Percentiles rank a stretch among this genome's conserved stretches.
These are phyloP conservation scores for Trametes elegans DNA, from an alignment of 768 basidiomycete genomes.

Conservation along the genomic window DNA sequence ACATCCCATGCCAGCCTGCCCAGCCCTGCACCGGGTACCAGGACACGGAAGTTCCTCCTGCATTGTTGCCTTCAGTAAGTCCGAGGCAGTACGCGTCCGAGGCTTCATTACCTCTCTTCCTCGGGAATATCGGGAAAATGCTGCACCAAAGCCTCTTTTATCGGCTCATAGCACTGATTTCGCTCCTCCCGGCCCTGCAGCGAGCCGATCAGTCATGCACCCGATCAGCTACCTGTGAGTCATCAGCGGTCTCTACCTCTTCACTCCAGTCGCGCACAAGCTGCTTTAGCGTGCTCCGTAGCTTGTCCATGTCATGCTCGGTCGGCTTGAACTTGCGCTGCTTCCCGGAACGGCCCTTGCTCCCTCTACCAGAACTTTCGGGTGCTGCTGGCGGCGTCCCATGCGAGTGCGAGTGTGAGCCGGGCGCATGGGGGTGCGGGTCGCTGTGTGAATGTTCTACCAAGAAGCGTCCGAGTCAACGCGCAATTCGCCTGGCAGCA, in stretches of 20 bases:
- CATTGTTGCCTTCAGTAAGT: background rate
- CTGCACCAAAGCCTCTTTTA: slow-evolving; percentile 68
- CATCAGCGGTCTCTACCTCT: slow-evolving; percentile 47
- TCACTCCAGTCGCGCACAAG: slow-evolving; percentile 92
- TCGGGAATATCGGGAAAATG: slow-evolving; percentile 58
- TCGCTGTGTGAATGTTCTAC: slow-evolving; percentile 33
- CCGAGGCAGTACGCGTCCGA: background rate
- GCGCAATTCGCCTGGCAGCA: no score
- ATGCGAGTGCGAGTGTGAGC: slow-evolving; percentile 27
- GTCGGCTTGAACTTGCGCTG: slow-evolving; percentile 48
- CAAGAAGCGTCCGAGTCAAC: slow-evolving; percentile 27
- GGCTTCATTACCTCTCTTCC: slow-evolving; percentile 46
- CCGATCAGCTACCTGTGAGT: background rate
- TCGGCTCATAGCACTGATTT: slow-evolving; percentile 76
- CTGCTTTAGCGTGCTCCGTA: slow-evolving; percentile 89
- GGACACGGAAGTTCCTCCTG: slow-evolving; percentile 62
- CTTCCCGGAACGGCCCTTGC: slow-evolving; percentile 27
- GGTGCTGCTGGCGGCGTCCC: slow-evolving; percentile 5
- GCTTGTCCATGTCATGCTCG: slow-evolving; percentile 85
- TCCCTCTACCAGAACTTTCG: slow-evolving; percentile 3
- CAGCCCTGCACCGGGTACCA: slow-evolving; percentile 89
- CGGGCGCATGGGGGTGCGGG: slow-evolving; percentile 33
- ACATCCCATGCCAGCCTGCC: slow-evolving; percentile 88
- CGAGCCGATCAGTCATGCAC: background rate
- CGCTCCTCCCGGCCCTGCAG: slow-evolving; percentile 75